Conservation (phyloP, 148 eudicot genomes). For the Diospyros kaki region DNA sequence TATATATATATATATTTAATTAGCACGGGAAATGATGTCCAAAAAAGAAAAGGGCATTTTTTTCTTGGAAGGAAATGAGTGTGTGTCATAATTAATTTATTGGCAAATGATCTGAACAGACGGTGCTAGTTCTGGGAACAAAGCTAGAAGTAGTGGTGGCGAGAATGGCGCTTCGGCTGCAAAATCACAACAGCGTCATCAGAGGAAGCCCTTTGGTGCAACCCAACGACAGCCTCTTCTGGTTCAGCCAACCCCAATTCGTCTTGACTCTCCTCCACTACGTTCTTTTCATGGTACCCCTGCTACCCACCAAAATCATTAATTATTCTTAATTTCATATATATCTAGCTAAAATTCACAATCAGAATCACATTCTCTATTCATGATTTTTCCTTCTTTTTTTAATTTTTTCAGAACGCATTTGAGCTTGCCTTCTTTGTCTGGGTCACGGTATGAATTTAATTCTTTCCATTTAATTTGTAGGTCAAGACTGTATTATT, state of each 20-base stretch:
- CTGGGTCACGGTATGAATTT: conserved; percentile 35
- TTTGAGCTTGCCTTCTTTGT: conserved; percentile 42
- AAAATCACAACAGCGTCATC: conserved; percentile 22
- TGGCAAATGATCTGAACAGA: conserved; percentile 11
- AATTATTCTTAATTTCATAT: background rate
- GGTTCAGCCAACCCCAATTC: conserved; percentile 38
- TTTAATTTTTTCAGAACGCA: conserved; percentile 31
- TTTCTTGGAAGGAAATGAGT: background rate
- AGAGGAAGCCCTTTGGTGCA: conserved; percentile 39
- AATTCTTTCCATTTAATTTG: background rate
- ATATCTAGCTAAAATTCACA: no score
- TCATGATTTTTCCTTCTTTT: background rate
- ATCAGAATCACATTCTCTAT: background rate
- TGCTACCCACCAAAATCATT: background rate
- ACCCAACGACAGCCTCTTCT: conserved; percentile 35
- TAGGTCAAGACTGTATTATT: no score
- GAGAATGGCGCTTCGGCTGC: conserved; percentile 34
- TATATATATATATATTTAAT: no score
- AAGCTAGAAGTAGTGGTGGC: conserved; percentile 43
- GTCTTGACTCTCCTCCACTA: conserved; percentile 38
- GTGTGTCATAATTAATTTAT: background rate
- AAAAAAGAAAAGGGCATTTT: no score
- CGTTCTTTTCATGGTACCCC: conserved; percentile 32
- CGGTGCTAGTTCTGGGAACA: conserved; percentile 34
- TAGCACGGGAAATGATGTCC: no score